phyloP scores from a whole-genome alignment of 768 basidiomycete species.

The Lyophyllum atratum region DNA sequence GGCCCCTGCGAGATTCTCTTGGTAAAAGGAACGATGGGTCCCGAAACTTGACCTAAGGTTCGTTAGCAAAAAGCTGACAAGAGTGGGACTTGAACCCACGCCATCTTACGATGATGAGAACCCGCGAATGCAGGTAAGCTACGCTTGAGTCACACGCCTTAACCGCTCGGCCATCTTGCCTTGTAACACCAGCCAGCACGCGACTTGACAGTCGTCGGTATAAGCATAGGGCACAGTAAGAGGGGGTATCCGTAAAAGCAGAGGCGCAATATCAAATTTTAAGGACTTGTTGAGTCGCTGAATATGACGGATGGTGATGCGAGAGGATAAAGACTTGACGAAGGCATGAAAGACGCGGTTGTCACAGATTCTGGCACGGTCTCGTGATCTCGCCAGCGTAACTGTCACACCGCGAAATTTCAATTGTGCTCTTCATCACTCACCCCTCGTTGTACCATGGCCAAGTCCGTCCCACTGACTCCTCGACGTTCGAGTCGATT shows the following conservation, averaged over 20 bases:
- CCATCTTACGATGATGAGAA: conserved; percentile 2
- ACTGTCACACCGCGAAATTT: not conserved
- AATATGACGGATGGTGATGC: too few species aligned
- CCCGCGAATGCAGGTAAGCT: conserved; percentile 27
- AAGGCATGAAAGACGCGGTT: not conserved
- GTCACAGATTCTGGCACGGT: not conserved
- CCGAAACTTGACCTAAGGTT: too few species aligned
- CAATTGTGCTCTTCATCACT: not conserved
- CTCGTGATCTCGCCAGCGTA: not conserved
- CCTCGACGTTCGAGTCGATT: conserved; percentile 34
- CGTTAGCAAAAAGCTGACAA: too few species aligned
- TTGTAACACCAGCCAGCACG: too few species aligned
- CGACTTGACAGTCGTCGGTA: too few species aligned
- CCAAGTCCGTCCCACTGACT: conserved; percentile 21
- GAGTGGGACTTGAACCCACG: conserved; percentile 8
- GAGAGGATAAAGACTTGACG: not conserved
- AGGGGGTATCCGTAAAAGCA: too few species aligned
- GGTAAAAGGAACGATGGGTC: too few species aligned
- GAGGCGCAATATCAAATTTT: too few species aligned
- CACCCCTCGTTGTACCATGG: conserved; percentile 3
- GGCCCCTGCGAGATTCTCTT: too few species aligned
- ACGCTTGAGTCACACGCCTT: conserved; percentile 51
- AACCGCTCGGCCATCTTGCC: conserved; percentile 53
- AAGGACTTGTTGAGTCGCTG: too few species aligned
- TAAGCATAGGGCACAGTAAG: too few species aligned